A percentile compares a stretch with the other conserved stretches of the same genome.
Conservation (phyloP, 768 basidiomycete genomes). For the Termitomyces titanicus region DNA sequence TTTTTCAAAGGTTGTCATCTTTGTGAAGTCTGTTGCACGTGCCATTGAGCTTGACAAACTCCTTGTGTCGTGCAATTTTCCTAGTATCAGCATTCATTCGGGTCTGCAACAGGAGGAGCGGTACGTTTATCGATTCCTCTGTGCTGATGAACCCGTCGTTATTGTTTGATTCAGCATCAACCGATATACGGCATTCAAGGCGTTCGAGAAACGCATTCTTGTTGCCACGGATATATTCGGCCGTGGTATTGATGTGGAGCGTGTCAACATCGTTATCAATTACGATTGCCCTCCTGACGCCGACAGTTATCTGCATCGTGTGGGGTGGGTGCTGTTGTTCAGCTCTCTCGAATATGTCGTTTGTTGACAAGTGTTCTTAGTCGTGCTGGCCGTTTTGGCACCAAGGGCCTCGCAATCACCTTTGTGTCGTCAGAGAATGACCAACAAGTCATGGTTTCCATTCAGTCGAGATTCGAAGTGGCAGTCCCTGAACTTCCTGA, state of each 20-base stretch:
- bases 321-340: conserved; percentile 57
- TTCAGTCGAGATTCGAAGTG: conserved; percentile 96
- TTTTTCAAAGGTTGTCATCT: conserved; percentile 87
- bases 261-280: conserved; percentile 99
- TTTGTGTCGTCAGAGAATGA: conserved; percentile 93
- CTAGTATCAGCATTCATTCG: conserved; percentile 96
- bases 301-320: conserved; percentile 97
- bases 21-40: conserved; percentile 96
- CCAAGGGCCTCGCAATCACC: conserved; percentile 97
- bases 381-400: conserved; percentile 98
- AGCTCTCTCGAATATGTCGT: not conserved
- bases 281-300: conserved; percentile 98
- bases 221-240: conserved; percentile 99
- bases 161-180: conserved; percentile 57
- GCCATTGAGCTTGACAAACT: conserved; percentile 96
- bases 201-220: conserved; percentile 98
- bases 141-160: not conserved
- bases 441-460: conserved; percentile 89
- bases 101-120: conserved; percentile 94
- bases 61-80: conserved; percentile 96
- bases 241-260: conserved; percentile 98
- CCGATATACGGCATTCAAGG: conserved; percentile 97
- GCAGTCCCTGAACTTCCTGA: conserved; percentile 94
- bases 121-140: conserved; percentile 40
- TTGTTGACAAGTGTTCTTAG: conserved; percentile 31